Percentiles rank a stretch among this genome's conserved stretches.
Evolutionary conservation across 2,329 filamentous ascomycete species (phyloP).

Genomic region (Neofusicoccum ribis): DNA sequence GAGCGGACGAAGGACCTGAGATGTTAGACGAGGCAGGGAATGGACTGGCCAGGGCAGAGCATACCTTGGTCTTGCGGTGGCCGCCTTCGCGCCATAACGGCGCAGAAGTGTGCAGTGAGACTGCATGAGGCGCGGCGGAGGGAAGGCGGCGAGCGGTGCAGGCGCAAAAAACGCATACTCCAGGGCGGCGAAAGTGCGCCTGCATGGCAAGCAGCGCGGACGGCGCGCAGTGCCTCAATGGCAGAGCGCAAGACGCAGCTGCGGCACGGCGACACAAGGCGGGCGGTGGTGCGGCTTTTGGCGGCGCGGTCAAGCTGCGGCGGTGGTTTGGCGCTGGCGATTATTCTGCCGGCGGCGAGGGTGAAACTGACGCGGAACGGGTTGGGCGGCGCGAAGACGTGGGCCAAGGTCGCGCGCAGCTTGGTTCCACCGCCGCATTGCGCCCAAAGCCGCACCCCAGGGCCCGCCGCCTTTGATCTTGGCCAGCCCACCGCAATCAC

Average conservation of each 20-base stretch:
- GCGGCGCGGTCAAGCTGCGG: too few relatives aligned
- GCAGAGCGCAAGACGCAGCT: background rate
- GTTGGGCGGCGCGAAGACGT: background rate
- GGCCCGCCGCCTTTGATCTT: conserved; percentile 13
- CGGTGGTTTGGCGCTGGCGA: background rate
- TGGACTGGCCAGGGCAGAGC: background rate
- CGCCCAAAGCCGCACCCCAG: conserved; percentile 13
- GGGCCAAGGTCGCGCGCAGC: background rate
- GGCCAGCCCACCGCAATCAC: conserved; percentile 9
- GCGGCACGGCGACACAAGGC: too few relatives aligned
- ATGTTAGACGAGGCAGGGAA: background rate
- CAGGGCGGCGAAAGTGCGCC: conserved; percentile 25
- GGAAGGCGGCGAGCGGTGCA: conserved; percentile 5
- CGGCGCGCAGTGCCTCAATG: background rate
- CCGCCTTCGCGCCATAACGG: background rate
- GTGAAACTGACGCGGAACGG: background rate
- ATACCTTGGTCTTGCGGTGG: background rate
- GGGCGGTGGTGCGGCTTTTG: too few relatives aligned
- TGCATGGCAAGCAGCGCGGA: background rate
- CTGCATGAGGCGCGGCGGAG: background rate
- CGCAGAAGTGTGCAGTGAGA: conserved; percentile 4
- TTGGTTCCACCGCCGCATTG: background rate
- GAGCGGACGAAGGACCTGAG: too few relatives aligned
- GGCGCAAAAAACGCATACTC: conserved; percentile 44
- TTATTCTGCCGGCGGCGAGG: background rate